Conservation (phyloP, 208 protist genomes). For the Spongospora subterranea region DNA sequence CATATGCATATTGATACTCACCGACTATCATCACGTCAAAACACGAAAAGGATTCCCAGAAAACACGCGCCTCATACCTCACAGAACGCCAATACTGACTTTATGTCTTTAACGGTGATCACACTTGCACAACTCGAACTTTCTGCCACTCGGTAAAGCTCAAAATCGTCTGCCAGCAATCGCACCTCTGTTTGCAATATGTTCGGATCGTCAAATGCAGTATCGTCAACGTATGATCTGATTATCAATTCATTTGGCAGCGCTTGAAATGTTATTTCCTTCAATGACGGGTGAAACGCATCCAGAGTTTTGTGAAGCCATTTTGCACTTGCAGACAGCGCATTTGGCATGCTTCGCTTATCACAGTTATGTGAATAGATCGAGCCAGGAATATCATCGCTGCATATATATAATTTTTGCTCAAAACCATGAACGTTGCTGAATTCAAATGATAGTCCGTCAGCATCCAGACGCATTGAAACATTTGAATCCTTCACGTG, state of each 20-base stretch:
- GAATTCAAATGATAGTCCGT: neutral
- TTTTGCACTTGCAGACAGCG: neutral
- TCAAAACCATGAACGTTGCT: neutral
- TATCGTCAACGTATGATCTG: neutral
- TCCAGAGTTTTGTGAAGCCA: neutral
- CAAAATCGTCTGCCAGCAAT: neutral
- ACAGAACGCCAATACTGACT: neutral
- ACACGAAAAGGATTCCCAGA: neutral
- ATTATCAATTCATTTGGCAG: neutral
- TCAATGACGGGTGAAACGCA: neutral
- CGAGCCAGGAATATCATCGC: neutral
- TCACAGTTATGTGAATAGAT: constrained; percentile 1
- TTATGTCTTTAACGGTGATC: neutral
- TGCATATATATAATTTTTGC: neutral
- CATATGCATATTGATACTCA: neutral
- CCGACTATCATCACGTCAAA: neutral
- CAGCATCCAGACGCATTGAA: neutral
- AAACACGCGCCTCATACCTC: neutral
- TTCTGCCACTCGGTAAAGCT: neutral
- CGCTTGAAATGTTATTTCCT: neutral
- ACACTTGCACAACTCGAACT: neutral
- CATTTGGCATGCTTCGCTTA: neutral
- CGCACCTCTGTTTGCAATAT: neutral
- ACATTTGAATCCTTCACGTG: neutral
- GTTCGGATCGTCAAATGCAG: neutral